phyloP scores from a whole-genome alignment of 1,284 basidiomycete species.

The Amylostereum areolatum region DNA sequence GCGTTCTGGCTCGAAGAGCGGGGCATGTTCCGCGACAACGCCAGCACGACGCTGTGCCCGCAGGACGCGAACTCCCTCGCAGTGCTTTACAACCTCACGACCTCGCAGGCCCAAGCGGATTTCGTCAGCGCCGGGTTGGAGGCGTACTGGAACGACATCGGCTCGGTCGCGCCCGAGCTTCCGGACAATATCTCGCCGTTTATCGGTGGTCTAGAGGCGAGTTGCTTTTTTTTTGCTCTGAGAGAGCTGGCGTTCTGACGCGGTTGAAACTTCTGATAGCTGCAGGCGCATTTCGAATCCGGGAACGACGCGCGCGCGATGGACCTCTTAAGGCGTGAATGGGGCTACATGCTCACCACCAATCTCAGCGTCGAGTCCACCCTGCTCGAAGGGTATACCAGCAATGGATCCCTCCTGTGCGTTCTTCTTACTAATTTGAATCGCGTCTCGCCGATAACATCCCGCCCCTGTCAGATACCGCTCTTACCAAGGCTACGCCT shows the following conservation, averaged over 20 bases:
- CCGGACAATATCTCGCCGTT: slow-evolving; percentile 39
- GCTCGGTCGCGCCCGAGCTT: slow-evolving; percentile 42
- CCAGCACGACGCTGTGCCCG: slow-evolving; percentile 35
- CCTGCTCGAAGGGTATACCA: slow-evolving; percentile 44
- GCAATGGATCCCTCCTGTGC: slow-evolving; percentile 43
- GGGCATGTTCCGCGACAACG: slow-evolving; percentile 45
- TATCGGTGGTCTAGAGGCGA: slow-evolving; percentile 17
- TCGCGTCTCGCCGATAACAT: neutral
- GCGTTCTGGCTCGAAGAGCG: slow-evolving; percentile 36
- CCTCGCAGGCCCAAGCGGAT: slow-evolving; percentile 30
- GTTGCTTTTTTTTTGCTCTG: neutral
- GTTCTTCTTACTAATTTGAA: slow-evolving; percentile 7
- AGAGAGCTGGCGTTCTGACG: too few species aligned
- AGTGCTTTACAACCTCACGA: slow-evolving; percentile 43
- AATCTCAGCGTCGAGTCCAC: slow-evolving; percentile 45
- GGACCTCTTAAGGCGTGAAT: slow-evolving; percentile 40
- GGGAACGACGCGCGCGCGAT: slow-evolving; percentile 41
- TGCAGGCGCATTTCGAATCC: slow-evolving; percentile 46
- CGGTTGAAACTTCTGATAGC: slow-evolving; percentile 24
- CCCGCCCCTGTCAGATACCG: slow-evolving; percentile 28
- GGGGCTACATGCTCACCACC: slow-evolving; percentile 52
- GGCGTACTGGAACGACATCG: slow-evolving; percentile 43
- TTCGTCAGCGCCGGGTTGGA: slow-evolving; percentile 38
- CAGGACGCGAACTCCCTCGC: slow-evolving; percentile 49
- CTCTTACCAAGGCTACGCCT: slow-evolving; percentile 39